These are phyloP conservation scores for Schizophyllum amplum DNA, from an alignment of 1,284 basidiomycete genomes.

Conservation along the genomic window DNA sequence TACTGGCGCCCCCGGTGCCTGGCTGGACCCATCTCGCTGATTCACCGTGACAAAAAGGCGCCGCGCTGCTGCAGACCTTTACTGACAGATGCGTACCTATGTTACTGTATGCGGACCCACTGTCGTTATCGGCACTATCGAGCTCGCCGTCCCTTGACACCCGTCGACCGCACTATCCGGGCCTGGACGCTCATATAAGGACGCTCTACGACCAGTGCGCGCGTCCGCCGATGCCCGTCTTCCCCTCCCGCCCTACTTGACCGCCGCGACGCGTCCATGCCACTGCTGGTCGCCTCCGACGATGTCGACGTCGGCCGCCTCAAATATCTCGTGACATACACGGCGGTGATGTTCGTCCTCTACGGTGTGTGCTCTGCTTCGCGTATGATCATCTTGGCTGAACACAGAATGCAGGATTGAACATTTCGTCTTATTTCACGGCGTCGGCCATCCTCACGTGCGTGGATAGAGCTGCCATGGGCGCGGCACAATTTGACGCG, in stretches of 20 bases:
- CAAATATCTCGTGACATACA: neutral
- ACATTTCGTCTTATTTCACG: neutral
- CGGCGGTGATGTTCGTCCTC: neutral
- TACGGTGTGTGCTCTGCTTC: neutral
- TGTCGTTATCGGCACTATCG: too few species aligned
- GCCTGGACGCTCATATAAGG: neutral
- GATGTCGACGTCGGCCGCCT: neutral
- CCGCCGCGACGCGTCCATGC: neutral
- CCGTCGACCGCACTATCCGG: neutral
- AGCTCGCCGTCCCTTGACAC: neutral
- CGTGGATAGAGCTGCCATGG: neutral
- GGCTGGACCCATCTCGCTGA: too few species aligned
- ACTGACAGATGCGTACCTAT: too few species aligned
- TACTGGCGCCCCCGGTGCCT: too few species aligned
- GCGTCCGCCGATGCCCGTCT: neutral
- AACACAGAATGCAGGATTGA: neutral
- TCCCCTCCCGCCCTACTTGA: neutral
- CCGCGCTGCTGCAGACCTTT: too few species aligned
- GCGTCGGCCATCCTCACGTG: neutral
- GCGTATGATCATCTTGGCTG: neutral
- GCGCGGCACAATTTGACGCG: neutral
- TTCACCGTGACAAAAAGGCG: too few species aligned
- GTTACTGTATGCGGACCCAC: too few species aligned
- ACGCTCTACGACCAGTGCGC: neutral
- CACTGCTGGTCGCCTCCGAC: neutral